Evolutionary conservation across 306 rosid species (phyloP).

Genomic region (Luffa acutangula): DNA sequence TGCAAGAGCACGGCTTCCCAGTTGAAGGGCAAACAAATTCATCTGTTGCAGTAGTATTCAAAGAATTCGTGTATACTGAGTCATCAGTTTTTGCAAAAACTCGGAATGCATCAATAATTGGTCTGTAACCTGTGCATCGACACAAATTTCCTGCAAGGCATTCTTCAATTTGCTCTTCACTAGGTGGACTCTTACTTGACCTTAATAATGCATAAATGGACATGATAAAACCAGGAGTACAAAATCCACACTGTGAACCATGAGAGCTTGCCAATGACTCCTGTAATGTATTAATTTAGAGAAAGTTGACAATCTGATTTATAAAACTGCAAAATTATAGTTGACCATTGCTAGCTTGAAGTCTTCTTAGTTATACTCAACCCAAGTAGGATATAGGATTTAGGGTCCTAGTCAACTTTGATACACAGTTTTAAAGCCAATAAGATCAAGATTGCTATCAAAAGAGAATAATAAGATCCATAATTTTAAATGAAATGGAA

Average conservation of each 20-base stretch:
- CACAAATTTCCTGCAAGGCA: conserved; percentile 92
- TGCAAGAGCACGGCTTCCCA: conserved; percentile 81
- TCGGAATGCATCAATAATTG: conserved; percentile 83
- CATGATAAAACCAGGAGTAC: conserved; percentile 94
- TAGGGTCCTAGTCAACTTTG: conserved; percentile 1
- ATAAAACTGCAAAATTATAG: not conserved
- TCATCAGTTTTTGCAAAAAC: conserved; percentile 76
- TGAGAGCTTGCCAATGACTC: conserved; percentile 79
- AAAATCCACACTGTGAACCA: conserved; percentile 96
- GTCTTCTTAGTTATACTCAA: not conserved
- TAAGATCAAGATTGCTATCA: not conserved
- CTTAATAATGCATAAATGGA: conserved; percentile 79
- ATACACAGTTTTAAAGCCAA: not conserved
- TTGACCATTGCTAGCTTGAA: not conserved
- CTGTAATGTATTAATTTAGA: conserved; percentile 23
- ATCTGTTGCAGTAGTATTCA: conserved; percentile 32
- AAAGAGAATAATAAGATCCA: not conserved
- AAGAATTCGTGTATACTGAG: conserved; percentile 45
- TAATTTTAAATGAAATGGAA: not conserved
- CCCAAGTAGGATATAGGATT: not conserved
- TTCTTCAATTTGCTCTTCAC: conserved; percentile 79
- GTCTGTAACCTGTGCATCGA: conserved; percentile 95
- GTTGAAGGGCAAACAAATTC: conserved; percentile 78
- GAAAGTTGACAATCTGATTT: not conserved
- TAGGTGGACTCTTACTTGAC: conserved; percentile 69